Evolutionary conservation across 1,284 basidiomycete species (phyloP), one percentile per base, ranked within the genome.

Genomic region (Malassezia sympodialis): DNA sequence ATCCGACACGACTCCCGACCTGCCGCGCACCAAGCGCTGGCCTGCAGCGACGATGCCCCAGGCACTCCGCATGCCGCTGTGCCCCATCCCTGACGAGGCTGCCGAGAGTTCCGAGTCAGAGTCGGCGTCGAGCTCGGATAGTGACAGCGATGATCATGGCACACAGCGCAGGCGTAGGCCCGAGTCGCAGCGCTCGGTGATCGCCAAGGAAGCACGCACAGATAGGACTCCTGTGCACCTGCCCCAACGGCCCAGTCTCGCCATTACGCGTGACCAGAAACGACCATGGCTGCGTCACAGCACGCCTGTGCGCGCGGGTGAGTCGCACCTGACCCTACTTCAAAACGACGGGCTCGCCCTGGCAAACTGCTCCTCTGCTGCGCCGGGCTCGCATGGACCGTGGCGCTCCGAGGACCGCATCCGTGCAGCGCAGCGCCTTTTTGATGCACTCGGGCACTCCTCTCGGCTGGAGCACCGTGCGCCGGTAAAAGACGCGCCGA

Each of bases 341-440:
- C 50, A 28, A 19, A 56, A 56, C 37, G 10, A 51, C 19, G 53
- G 48, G 1, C 34, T 56, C 8, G 24, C 41, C 12, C 24, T 56
- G 8, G 28, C 53, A 19, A n/a, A 11, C n/a, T 17, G 21, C 11
- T 12, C 21, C 3, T 3, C 14, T 11, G 17, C 19, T 21, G 30
- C 28, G 8, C 10, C 21, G 5, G 21, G 8, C 27, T 6, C n/a
- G 24, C n/a, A 39, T 11, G 37, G 24, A 26, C 10, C 30, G 1
- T 17, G 26, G 15, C 39, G 55, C 7, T 57, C 55, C 1, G 49
- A 51, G 23, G 49, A 57, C 17, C 49, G 55, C 6, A 34, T 44
- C 17, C 49, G 44, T 30, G 55, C 55, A 5, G 51, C 55, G 5
- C 55, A 57, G 37, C 35, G 45, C 19, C 28, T 57, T 15, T 57